A percentile compares a stretch with the other conserved stretches of the same genome.
phyloP scores from a whole-genome alignment of 1,139 yeast genomes.

The Lodderomyces theae region DNA sequence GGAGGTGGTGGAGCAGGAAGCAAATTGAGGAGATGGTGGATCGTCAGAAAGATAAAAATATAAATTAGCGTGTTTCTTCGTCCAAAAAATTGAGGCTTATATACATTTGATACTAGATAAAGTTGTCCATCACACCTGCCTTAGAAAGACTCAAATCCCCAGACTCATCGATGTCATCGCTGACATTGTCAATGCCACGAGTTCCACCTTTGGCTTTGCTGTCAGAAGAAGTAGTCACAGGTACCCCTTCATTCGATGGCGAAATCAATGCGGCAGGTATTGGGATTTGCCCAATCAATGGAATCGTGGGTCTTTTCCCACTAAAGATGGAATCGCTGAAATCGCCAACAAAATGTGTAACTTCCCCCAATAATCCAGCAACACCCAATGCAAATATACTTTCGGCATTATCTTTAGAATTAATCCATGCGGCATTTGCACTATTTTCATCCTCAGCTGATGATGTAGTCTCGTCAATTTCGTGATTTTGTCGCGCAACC shows the following conservation, averaged over 20 bases:
- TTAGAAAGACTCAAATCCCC: constrained; percentile 18
- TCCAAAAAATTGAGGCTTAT: too few species aligned
- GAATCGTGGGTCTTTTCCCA: constrained; percentile 12
- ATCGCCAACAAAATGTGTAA: constrained; percentile 50
- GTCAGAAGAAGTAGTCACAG: not conserved
- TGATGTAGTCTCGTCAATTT: constrained; percentile 26
- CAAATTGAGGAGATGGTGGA: constrained; percentile 1
- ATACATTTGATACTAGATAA: constrained; percentile 7
- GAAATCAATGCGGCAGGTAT: constrained; percentile 10
- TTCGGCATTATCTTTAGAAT: constrained; percentile 45
- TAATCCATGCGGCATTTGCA: constrained; percentile 45
- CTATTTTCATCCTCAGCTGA: constrained; percentile 13
- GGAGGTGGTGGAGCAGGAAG: constrained; percentile 25
- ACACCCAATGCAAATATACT: constrained; percentile 66
- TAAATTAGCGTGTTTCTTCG: too few species aligned
- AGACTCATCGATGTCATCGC: constrained; percentile 11
- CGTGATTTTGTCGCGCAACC: constrained; percentile 33
- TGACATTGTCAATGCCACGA: not conserved
- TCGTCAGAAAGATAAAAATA: not conserved
- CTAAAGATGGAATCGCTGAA: constrained; percentile 38
- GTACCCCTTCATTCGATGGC: constrained; percentile 3
- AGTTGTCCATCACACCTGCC: constrained; percentile 27
- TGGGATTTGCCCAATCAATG: constrained; percentile 16
- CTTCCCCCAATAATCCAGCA: constrained; percentile 63
- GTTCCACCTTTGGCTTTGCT: not conserved